Evolutionary conservation across 805 yeast species (phyloP).

Genomic region (Candida bentonensis): DNA sequence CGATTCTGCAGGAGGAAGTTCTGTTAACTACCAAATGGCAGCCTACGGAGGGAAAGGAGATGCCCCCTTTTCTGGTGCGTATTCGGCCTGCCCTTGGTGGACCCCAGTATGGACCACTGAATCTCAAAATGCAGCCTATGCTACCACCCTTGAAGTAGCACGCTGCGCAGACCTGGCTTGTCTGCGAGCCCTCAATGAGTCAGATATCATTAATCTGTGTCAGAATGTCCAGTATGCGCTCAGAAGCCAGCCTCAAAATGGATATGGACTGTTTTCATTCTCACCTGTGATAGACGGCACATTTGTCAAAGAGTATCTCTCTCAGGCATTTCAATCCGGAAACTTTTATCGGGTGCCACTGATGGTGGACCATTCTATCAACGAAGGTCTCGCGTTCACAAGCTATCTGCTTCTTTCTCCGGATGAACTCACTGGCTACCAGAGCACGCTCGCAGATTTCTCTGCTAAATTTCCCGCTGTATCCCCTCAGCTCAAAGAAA

Average conservation of each 20-base stretch:
- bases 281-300: constrained; percentile 9
- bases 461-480: neutral
- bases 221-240: neutral
- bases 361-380: constrained; percentile 2
- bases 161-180: constrained; percentile 6
- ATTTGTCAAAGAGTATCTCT: constrained; percentile 3
- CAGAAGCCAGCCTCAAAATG: constrained; percentile 5
- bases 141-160: constrained; percentile 3
- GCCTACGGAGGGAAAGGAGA: constrained; percentile 7
- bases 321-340: constrained; percentile 6
- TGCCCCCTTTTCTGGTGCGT: constrained; percentile 6
- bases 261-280: constrained; percentile 6
- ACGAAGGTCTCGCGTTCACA: constrained; percentile 8
- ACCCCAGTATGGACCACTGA: constrained; percentile 4
- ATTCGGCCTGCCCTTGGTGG: constrained; percentile 8
- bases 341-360: constrained; percentile 6
- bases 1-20: constrained; percentile 24
- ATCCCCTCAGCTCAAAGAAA: constrained; percentile 1
- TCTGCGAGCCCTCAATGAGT: constrained; percentile 4
- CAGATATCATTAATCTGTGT: neutral
- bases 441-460: constrained; percentile 2
- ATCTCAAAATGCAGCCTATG: constrained; percentile 6
- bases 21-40: constrained; percentile 6
- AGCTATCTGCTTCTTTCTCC: neutral
- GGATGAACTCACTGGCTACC: neutral